Evolutionary conservation across 345 rosid species (phyloP).

Genomic region (Eucalyptus cladocalyx): DNA sequence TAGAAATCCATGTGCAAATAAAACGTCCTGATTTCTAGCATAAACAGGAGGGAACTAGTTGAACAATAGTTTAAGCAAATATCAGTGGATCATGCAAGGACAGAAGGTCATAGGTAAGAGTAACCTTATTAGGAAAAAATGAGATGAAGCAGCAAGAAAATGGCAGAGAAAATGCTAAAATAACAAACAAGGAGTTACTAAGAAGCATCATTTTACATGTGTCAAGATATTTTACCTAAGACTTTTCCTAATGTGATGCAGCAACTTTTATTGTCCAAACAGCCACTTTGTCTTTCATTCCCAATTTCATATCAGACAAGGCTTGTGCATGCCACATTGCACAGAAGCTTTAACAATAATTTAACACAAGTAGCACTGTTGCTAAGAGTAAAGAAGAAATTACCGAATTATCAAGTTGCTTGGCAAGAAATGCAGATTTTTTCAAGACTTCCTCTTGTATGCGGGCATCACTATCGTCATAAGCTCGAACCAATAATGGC

Average conservation of each 20-base stretch:
- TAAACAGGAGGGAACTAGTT: background rate
- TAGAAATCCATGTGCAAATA: background rate
- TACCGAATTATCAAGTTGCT: constrained; percentile 86
- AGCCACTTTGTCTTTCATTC: background rate
- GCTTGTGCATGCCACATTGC: background rate
- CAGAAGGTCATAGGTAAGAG: background rate
- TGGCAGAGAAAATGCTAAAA: background rate
- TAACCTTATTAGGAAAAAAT: background rate
- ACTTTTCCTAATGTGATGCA: background rate
- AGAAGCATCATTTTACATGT: background rate
- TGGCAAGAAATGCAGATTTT: constrained; percentile 57
- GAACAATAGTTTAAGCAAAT: background rate
- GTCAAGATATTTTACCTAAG: background rate
- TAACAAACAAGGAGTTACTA: background rate
- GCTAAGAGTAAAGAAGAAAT: constrained; percentile 1
- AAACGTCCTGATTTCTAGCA: background rate
- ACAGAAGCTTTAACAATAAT: background rate
- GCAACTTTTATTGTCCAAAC: background rate
- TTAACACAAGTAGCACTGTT: background rate
- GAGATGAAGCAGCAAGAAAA: background rate
- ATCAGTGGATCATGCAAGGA: background rate
- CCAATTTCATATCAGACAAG: background rate
- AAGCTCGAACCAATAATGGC: constrained; percentile 87
- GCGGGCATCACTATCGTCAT: constrained; percentile 91
- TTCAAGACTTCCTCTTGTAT: constrained; percentile 89